Evolutionary conservation across 805 yeast genomes (phyloP).

Genomic region (Metschnikowia chrysomelidarum): DNA sequence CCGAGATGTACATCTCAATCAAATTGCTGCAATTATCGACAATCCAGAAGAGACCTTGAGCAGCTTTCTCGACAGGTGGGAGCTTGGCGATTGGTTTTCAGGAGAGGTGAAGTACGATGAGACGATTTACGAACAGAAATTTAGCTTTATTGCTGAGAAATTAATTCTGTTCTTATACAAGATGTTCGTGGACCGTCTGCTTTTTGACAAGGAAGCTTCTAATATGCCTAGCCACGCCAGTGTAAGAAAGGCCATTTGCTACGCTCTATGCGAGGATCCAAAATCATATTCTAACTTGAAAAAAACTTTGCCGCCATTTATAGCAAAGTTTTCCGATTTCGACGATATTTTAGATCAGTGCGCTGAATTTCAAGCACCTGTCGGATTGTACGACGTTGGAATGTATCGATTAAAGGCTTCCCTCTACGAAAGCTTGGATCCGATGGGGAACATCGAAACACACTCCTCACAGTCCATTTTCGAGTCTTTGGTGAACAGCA

Average conservation of each 20-base stretch:
- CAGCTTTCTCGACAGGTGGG: slow-evolving; percentile 56
- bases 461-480: slow-evolving; percentile 52
- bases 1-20: slow-evolving; percentile 48
- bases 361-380: slow-evolving; percentile 64
- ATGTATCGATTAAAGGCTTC: slow-evolving; percentile 64
- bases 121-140: slow-evolving; percentile 49
- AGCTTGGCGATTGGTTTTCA: slow-evolving; percentile 45
- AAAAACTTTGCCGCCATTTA: slow-evolving; percentile 20
- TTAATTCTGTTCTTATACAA: slow-evolving; percentile 45
- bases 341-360: slow-evolving; percentile 57
- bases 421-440: slow-evolving; percentile 57
- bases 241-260: slow-evolving; percentile 45
- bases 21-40: slow-evolving; percentile 39
- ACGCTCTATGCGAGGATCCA: slow-evolving; percentile 51
- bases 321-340: slow-evolving; percentile 35
- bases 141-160: slow-evolving; percentile 42
- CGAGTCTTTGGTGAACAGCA: slow-evolving; percentile 42
- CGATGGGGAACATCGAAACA: slow-evolving; percentile 27
- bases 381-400: slow-evolving; percentile 57
- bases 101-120: slow-evolving; percentile 31
- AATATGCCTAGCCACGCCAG: slow-evolving; percentile 2
- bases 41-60: slow-evolving; percentile 34
- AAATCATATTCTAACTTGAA: slow-evolving; percentile 20
- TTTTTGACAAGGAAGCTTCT: slow-evolving; percentile 20
- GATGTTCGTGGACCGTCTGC: slow-evolving; percentile 38